phyloP scores from a whole-genome alignment of 495 filamentous ascomycete genomes.

The Penicillium angulare region DNA sequence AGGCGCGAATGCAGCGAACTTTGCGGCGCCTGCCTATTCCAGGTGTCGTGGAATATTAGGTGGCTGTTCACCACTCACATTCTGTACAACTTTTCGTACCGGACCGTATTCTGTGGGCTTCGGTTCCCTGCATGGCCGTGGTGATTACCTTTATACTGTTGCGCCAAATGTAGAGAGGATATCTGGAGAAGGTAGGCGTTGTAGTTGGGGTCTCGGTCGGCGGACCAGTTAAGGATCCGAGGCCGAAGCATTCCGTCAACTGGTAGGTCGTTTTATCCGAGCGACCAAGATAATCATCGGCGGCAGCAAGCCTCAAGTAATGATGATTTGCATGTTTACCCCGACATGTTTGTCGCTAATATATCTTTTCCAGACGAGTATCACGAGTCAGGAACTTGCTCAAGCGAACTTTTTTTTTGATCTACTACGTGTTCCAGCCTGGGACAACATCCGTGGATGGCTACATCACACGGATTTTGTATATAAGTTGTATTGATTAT shows the following conservation, averaged over 20 bases:
- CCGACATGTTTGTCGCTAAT: no score
- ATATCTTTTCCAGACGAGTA: no score
- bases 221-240: not conserved
- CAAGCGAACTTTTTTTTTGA: no score
- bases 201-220: not conserved
- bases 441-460: no score
- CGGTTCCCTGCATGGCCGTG: not conserved
- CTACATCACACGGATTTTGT: no score
- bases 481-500: no score
- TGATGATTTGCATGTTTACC: no score
- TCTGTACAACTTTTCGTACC: conserved; percentile 6
- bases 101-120: not conserved
- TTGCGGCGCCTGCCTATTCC: conserved; percentile 27
- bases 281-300: no score
- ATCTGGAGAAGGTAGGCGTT: not conserved
- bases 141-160: not conserved
- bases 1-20: conserved; percentile 24
- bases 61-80: not conserved
- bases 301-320: no score
- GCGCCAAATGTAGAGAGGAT: not conserved
- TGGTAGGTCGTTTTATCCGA: no score
- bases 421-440: no score
- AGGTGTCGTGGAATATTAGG: conserved; percentile 3
- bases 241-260: not conserved
- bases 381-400: no score